Evolutionary conservation across 768 basidiomycete species (phyloP), one percentile per base, ranked within the genome.

Genomic region (Exidia glandulosa): DNA sequence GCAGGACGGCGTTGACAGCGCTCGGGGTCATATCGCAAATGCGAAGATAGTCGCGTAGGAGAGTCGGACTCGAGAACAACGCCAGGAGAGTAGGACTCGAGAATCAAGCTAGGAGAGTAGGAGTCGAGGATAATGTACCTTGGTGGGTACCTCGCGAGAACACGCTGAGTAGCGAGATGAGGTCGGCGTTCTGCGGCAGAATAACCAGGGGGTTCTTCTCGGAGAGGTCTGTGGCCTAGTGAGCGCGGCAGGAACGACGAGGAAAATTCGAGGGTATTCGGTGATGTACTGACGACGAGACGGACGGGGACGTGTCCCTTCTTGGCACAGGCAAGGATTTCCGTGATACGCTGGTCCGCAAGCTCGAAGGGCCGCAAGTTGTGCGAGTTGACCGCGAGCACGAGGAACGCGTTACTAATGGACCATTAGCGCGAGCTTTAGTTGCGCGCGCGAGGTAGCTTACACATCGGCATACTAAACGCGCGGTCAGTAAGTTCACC

Each of bases 151-250:
- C 90, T 29, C 80, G 76, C 27, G 86, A 80, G 67, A 91, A 90
- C 3, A 85, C 67, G 50, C 78, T 76, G 3, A 92, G 72, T 1
- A 91, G 72, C 2, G 82, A 79, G 13, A 89, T 69, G 27, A 88
- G 66, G 2, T 78, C 85, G 2, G 88, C 85, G 47, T 84, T 79
- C 60, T 86, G 72, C 0, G 84, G 78, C 6, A 90, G 69, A 25
- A 74, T 75, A 58, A 87, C 79, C 32, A 90, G 75, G 9, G 87
- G 85, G 62, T 92, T 91, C 76, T 92, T 92, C 71, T 90, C 86
- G 13, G 90, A 91, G 33, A 91, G 75, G 70, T 92, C 90, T 92
- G 55, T 19, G 32, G 13, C 19, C 54, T 4, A 48, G 27, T 30
- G 33, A 9, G 2, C 29, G 7, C n/a, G 23, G 55, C 7, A 31